Evolutionary conservation across 2,329 filamentous ascomycete species (phyloP).

Genomic region (Fusarium devonianum): DNA sequence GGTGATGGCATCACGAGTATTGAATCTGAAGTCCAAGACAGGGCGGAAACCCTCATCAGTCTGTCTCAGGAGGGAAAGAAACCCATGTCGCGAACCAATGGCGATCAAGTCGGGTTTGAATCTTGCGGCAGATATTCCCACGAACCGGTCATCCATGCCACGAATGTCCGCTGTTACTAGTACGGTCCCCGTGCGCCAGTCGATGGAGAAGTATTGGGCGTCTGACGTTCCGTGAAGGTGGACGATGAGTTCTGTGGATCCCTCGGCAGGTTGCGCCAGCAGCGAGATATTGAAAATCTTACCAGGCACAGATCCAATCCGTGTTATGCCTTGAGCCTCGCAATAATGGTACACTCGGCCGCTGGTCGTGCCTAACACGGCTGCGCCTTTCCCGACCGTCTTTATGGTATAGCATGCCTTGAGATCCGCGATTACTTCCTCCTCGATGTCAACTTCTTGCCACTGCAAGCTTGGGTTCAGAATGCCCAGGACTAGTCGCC

Average conservation of each 20-base stretch:
- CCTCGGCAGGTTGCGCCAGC: slow-evolving; percentile 37
- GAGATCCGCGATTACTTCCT: slow-evolving; percentile 48
- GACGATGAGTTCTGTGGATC: slow-evolving; percentile 50
- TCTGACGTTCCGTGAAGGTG: slow-evolving; percentile 55
- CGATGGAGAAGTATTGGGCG: slow-evolving; percentile 53
- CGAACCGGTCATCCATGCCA: slow-evolving; percentile 57
- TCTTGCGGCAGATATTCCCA: slow-evolving; percentile 56
- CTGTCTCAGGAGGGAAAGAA: slow-evolving; percentile 48
- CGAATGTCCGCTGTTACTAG: slow-evolving; percentile 44
- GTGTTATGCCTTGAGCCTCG: slow-evolving; percentile 41
- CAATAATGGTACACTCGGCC: slow-evolving; percentile 58
- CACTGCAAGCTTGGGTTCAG: slow-evolving; percentile 49
- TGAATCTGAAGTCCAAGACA: slow-evolving; percentile 49
- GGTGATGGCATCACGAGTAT: slow-evolving; percentile 71
- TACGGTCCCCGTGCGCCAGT: slow-evolving; percentile 42
- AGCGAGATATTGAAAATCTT: slow-evolving; percentile 61
- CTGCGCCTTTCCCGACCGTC: slow-evolving; percentile 48
- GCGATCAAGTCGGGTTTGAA: slow-evolving; percentile 52
- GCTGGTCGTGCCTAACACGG: slow-evolving; percentile 57
- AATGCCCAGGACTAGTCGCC: slow-evolving; percentile 61
- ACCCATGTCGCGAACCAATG: slow-evolving; percentile 63
- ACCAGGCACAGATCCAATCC: slow-evolving; percentile 51
- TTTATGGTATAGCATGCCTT: slow-evolving; percentile 57
- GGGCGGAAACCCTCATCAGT: slow-evolving; percentile 40
- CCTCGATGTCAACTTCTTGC: slow-evolving; percentile 51